Base-by-base conservation (phyloP, 108 stramenopile genomes). In the Aurantiochytrium sp. region DNA sequence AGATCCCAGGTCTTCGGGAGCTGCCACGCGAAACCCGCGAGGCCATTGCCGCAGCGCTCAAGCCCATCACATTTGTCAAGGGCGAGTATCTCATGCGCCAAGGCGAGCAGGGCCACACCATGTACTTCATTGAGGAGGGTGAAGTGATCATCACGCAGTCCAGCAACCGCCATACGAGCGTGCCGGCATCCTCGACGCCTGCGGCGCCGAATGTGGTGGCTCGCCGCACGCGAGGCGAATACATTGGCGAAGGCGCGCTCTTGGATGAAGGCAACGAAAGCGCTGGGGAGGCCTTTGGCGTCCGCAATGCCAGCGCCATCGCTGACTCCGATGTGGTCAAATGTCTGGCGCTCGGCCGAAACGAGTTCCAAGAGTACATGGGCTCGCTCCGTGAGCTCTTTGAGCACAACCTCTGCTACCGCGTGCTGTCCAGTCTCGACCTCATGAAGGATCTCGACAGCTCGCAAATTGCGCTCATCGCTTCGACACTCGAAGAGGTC, bases 241-340 rank as follows among this genome's bases (percentile, higher is more conserved):
- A 83, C 76, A 83, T 83, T 83, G 76, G 76, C 19, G 76, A 83
- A 23, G 76, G 76, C n/a, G 76, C 76, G 45, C 76, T 83, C 49
- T 45, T 83, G 76, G 76, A 83, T 28, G 76, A 83, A 14, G 76
- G 76, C 76, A 42, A 28, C 12, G 14, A 69, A 69, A 18, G 42
- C 42, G 8, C 8, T 18, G 64, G 64, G 0, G 25, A 28, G 25
- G 51, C 19, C 6, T 47, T 47, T 53, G 76, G 76, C 10, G 49
- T 83, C 45, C 76, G 76, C 45, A 83, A 83, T 4, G 76, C 76
- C 28, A 53, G 16, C 51, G 76, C 76, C n/a, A 83, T 83, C 19
- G 76, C 76, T 6, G 51, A 83, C 51, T 83, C 76, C 12, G 76
- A 83, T 12, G 76, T 83, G n/a, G 76, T 83, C 28, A 47, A 53